Evolutionary conservation across 1,139 yeast species (phyloP), one percentile per base, ranked within the genome.

Genomic region (Candida tropicalis): DNA sequence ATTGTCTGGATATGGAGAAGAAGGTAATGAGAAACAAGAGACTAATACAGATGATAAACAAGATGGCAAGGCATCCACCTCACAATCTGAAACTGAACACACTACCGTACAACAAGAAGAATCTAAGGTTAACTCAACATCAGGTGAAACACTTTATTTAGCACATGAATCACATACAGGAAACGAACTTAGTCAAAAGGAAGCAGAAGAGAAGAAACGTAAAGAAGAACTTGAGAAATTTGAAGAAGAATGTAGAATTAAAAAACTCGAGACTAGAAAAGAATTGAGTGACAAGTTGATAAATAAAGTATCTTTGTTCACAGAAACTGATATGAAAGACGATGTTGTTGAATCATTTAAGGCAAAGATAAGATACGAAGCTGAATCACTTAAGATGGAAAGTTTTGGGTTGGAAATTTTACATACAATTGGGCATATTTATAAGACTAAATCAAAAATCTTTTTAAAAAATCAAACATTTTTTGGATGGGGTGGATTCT

Each of bases 391-490:
- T 49, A 91, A 91, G 60, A 83, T 89, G 87, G 98, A 91, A 65
- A 87, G 96, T 41, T 93, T 91, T 67, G 98, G 98, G 7, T 70
- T 90, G 41, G 96, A 91, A 60, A 84, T 91, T 38, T 75, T 93
- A 45, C 97, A 91, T 59, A 78, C 96, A 1, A 81, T 91, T 45
- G 98, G 98, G 13, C 70, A 77, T 31, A 81, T 87, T 7, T 91
- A 91, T 63, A 73, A 75, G 51, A 75, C 85, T 53, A 89, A 89
- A 57, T 79, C 90, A 25, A 75, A 68, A 53, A 79, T 77, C 18
- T 75, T 77, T 48, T 60, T 79, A 45, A 78, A 77, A 54, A 75
- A 76, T 40, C 96, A 88, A 57, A 83, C 84, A 46, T 80, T 87
- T 50, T 73, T 87, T 53, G 95, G 95, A 1, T 73, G 90, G 57